Evolutionary conservation across 257 asterid species (phyloP).

Genomic region (Cruciata laevipes): DNA sequence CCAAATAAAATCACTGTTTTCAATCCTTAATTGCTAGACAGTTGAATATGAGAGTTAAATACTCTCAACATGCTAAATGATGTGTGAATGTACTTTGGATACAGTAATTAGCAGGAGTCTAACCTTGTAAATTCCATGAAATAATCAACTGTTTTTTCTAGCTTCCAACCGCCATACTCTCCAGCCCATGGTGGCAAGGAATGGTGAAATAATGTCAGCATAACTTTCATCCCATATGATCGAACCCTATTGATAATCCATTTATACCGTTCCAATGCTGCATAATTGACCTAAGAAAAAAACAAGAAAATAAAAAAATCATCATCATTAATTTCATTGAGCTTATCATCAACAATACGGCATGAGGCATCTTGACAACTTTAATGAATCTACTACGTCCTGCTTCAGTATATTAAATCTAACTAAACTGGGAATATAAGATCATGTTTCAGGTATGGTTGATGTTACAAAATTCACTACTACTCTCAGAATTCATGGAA

Average conservation of each 20-base stretch:
- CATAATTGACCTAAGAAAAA: slow-evolving; percentile 62
- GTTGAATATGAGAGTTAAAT: background rate
- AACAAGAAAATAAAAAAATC: background rate
- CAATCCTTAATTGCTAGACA: background rate
- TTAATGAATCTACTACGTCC: background rate
- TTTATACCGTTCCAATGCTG: slow-evolving; percentile 89
- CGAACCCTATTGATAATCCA: slow-evolving; percentile 81
- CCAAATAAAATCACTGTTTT: background rate
- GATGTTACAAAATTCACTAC: background rate
- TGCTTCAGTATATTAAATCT: background rate
- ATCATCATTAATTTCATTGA: background rate
- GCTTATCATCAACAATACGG: background rate
- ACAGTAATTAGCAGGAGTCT: slow-evolving; percentile 6
- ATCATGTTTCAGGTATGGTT: background rate
- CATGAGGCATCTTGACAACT: background rate
- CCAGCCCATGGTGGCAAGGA: slow-evolving; percentile 99
- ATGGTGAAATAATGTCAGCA: slow-evolving; percentile 93
- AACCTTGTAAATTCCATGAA: slow-evolving; percentile 89
- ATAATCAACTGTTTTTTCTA: slow-evolving; percentile 78
- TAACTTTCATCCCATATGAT: slow-evolving; percentile 91
- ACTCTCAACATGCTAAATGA: background rate
- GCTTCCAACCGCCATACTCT: slow-evolving; percentile 96
- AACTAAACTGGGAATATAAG: background rate
- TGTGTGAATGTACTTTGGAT: background rate
- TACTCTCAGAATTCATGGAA: background rate